These are phyloP conservation scores for Penicillium fimorum DNA, from an alignment of 495 filamentous ascomycete species.

Conservation along the genomic window DNA sequence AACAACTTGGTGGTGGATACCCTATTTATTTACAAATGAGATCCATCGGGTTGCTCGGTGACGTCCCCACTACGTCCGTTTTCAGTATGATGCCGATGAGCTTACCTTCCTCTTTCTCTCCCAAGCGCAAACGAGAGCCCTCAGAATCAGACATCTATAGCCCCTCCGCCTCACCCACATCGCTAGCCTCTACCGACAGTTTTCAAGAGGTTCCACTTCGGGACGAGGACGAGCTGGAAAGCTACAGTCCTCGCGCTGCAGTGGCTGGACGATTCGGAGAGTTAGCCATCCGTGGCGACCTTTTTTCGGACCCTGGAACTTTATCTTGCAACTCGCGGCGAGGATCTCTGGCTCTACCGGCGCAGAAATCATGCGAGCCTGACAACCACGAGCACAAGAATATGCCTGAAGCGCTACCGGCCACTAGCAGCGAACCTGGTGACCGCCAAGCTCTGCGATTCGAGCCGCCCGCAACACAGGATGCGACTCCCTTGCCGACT, in stretches of 20 bases:
- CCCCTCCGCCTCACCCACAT: constrained; percentile 39
- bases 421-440: constrained; percentile 8
- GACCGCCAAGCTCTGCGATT: constrained; percentile 9
- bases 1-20: constrained; percentile 5
- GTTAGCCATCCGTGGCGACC: constrained; percentile 54
- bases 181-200: constrained; percentile 34
- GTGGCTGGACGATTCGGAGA: constrained; percentile 65
- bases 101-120: constrained; percentile 31
- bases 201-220: constrained; percentile 35
- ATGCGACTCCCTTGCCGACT: background rate
- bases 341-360: constrained; percentile 8
- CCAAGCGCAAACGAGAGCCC: constrained; percentile 44
- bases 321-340: constrained; percentile 19
- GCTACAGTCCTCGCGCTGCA: constrained; percentile 59
- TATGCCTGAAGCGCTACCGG: constrained; percentile 24
- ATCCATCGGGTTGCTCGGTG: constrained; percentile 17
- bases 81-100: constrained; percentile 35
- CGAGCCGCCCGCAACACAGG: constrained; percentile 6
- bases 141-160: constrained; percentile 37
- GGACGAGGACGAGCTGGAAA: constrained; percentile 37
- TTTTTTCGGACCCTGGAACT: constrained; percentile 27
- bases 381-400: constrained; percentile 6
- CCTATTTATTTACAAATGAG: constrained; percentile 7
- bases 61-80: constrained; percentile 25
- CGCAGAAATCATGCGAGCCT: constrained; percentile 17